Evolutionary conservation across 352 stramenopile genomes (phyloP), one percentile per base, ranked within the genome.

Genomic region (Pythium plurisporium): DNA sequence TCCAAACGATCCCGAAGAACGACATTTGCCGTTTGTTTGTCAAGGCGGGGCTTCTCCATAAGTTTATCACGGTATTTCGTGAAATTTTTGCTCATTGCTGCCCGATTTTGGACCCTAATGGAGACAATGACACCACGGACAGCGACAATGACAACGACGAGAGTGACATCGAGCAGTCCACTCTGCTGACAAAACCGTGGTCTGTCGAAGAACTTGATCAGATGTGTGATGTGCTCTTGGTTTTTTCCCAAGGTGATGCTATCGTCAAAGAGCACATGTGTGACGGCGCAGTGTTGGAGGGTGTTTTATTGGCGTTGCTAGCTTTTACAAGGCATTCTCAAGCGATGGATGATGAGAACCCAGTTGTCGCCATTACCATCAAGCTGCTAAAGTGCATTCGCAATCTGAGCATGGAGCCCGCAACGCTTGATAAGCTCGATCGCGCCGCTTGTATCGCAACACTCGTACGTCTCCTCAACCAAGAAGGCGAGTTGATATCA

Each of bases 21-120:
- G 91, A 98, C 50, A 97, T 97, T 59, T 98, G 91, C 58, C 82
- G 91, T 11, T 76, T 98, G n/a, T 97, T 98, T 63, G 87, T 97
- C 5, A 97, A 97, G 60, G 82, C 94, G 0, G 91, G 91, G 0
- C 62, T 98, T 10, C 69, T 98, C 8, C 78, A 79, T 27, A 91
- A 94, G 67, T 93, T 97, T 40, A 76, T 96, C 34, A 60, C 82
- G 1, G 84, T 96, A 0, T 96, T 96, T 63, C 84, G 86, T 20
- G 82, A 89, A 27, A 87, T 95, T 41, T 69, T 86, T 17, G 47
- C 60, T 0, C 68, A 1, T 59, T 89, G 11, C 52, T 58, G 48
- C 34, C 22, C 51, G 14, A 23, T 62, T 60, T 47, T 55, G 38
- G 9, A 14, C 30, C 23, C 50, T 8, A 52, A 72, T 30, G 45